Base-by-base conservation (phyloP, 2,329 filamentous ascomycete species). In the Samsoniella hepiali region DNA sequence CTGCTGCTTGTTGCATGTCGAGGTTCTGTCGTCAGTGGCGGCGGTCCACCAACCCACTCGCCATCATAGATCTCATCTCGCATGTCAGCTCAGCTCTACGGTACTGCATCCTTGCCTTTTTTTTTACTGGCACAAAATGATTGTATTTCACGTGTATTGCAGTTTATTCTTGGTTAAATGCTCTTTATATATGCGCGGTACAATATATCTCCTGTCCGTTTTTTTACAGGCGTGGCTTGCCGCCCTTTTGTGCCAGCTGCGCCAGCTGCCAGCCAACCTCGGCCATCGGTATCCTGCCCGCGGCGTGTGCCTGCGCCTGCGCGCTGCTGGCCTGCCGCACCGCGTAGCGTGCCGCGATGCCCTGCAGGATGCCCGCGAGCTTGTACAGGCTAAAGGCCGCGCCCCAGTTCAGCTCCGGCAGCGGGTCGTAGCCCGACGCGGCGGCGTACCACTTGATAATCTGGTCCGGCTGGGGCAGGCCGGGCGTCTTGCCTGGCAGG, bases 321-420 rank as follows among this genome's bases (percentile, higher is more conserved):
- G 86, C 90, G 74, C 92, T 97, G 77, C 93, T 97, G 44, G 95
- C 95, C 82, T 98, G 94, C 56, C 94, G 81, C 55, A 84, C 79
- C 32, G 95, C 95, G 74, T 90, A 90, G 67, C 95, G 81, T 57
- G 95, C 95, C 56, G 93, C 93, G 73, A 99, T 98, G 3, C 95
- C 95, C 79, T 99, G 95, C 69, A 81, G 84, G 66, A 90, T 87
- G 58, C 82, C 86, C 36, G 86, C 80, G 60, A 82, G 76, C 69
- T 85, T 81, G 74, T 87, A 88, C 49, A 86, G 80, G 70, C 78
- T 83, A 72, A 89, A 89, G 1, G 86, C 84, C 72, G 82, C 77
- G 40, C 85, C 86, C 84, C 83, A 89, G 58, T 78, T 75, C 58
- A 88, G 75, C 71, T 88, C 86, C 27, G 80, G 75, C 1, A 76